Evolutionary conservation across 2,329 filamentous ascomycete species (phyloP).

Genomic region (Pezicula carpinea): DNA sequence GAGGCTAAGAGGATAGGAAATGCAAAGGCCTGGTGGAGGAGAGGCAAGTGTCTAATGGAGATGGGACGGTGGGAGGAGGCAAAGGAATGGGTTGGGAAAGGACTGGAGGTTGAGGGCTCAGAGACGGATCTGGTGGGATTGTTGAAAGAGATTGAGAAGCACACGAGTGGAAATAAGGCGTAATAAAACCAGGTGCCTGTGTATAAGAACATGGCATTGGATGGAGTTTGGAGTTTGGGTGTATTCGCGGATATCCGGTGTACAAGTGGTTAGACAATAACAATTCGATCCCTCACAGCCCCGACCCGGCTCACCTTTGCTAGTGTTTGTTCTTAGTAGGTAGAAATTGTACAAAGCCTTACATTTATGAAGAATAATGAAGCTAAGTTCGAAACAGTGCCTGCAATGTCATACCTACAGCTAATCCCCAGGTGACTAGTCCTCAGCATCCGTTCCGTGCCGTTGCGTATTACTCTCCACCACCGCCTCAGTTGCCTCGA

Average conservation of each 20-base stretch:
- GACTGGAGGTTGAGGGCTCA: slow-evolving; percentile 77
- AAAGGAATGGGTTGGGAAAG: slow-evolving; percentile 68
- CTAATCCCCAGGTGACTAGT: too few relatives aligned
- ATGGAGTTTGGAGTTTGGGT: not conserved
- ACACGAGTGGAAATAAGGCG: slow-evolving; percentile 22
- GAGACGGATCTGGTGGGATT: slow-evolving; percentile 59
- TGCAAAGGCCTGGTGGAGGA: slow-evolving; percentile 90
- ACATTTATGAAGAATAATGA: too few relatives aligned
- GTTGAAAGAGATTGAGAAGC: slow-evolving; percentile 56
- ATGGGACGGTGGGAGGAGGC: slow-evolving; percentile 88
- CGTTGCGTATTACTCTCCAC: too few relatives aligned
- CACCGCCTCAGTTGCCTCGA: too few relatives aligned
- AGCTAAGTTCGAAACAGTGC: too few relatives aligned
- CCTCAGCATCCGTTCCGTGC: too few relatives aligned
- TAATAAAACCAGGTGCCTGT: slow-evolving; percentile 3
- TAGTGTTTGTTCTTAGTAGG: too few relatives aligned
- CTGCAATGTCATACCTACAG: too few relatives aligned
- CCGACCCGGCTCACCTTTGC: too few relatives aligned
- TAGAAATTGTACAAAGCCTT: too few relatives aligned
- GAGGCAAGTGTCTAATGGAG: slow-evolving; percentile 80
- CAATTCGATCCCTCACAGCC: too few relatives aligned
- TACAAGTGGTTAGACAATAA: too few relatives aligned
- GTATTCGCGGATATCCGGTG: not conserved
- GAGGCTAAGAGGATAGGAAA: slow-evolving; percentile 85
- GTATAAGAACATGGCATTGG: not conserved